phyloP scores from a whole-genome alignment of 805 yeast genomes.

The Candida chauliodis region DNA sequence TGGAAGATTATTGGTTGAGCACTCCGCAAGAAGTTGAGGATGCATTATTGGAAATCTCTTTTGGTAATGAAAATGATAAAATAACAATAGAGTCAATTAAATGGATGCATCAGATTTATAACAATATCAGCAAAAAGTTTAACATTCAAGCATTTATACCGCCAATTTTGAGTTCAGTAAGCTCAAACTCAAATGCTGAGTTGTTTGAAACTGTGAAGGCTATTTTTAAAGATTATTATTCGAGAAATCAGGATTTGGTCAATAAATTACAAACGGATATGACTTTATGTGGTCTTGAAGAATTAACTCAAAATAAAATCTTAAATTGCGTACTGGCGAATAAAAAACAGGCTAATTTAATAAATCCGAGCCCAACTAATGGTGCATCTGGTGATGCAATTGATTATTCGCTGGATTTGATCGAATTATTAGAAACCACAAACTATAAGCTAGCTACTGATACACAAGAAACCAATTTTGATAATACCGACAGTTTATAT shows the following conservation, averaged over 20 bases:
- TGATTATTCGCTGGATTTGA: conserved; percentile 1
- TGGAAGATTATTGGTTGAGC: conserved; percentile 55
- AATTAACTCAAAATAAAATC: background rate
- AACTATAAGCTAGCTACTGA: conserved; percentile 40
- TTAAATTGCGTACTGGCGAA: background rate
- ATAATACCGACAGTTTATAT: conserved; percentile 18
- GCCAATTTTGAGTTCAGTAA: background rate
- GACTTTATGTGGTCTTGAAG: background rate
- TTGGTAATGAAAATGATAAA: conserved; percentile 33
- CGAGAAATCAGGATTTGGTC: background rate
- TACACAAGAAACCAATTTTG: conserved; percentile 26
- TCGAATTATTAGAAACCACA: conserved; percentile 11
- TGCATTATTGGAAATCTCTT: conserved; percentile 41
- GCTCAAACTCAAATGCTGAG: background rate
- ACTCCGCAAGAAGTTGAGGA: conserved; percentile 46
- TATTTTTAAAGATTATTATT: background rate
- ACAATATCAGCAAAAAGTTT: conserved; percentile 29
- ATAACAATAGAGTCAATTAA: conserved; percentile 43
- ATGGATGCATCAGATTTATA: conserved; percentile 43
- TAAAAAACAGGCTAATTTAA: background rate
- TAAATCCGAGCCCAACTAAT: background rate
- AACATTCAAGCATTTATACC: conserved; percentile 26
- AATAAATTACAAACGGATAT: background rate
- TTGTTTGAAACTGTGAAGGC: background rate
- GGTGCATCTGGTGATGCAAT: background rate